Evolutionary conservation across 2,329 filamentous ascomycete genomes (phyloP).

Genomic region (Diplodia corticola): DNA sequence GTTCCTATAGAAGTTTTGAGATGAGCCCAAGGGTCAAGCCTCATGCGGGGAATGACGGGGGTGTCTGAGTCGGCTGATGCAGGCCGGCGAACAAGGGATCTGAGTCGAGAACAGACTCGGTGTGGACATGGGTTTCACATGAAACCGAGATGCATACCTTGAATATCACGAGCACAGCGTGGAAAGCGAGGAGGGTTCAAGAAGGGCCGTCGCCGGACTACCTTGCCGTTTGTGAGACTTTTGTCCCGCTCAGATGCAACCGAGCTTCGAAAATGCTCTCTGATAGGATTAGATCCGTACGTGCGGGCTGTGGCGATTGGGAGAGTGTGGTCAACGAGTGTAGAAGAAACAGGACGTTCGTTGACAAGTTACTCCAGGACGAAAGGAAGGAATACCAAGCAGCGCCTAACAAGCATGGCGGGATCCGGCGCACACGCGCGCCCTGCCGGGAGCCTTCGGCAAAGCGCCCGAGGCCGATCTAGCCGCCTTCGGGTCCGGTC

Average conservation of each 20-base stretch:
- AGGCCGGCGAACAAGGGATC: background rate
- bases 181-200: background rate
- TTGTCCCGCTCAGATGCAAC: background rate
- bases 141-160: background rate
- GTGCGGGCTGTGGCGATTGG: background rate
- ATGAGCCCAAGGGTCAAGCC: background rate
- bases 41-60: constrained; percentile 23
- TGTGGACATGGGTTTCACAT: background rate
- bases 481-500: background rate
- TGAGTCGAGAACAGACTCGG: background rate
- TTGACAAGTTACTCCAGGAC: background rate
- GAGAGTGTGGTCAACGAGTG: background rate
- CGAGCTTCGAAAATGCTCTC: constrained; percentile 1
- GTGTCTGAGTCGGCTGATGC: background rate
- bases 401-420: background rate
- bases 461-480: background rate
- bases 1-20: background rate
- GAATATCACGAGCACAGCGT: background rate
- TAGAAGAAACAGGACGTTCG: background rate
- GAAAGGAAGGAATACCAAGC: background rate
- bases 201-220: background rate
- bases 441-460: background rate
- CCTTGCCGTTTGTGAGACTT: constrained; percentile 5
- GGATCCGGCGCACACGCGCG: background rate
- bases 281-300: constrained; percentile 23